These are phyloP conservation scores for Mycena kentingensis DNA, from an alignment of 768 basidiomycete genomes.

Conservation along the genomic window DNA sequence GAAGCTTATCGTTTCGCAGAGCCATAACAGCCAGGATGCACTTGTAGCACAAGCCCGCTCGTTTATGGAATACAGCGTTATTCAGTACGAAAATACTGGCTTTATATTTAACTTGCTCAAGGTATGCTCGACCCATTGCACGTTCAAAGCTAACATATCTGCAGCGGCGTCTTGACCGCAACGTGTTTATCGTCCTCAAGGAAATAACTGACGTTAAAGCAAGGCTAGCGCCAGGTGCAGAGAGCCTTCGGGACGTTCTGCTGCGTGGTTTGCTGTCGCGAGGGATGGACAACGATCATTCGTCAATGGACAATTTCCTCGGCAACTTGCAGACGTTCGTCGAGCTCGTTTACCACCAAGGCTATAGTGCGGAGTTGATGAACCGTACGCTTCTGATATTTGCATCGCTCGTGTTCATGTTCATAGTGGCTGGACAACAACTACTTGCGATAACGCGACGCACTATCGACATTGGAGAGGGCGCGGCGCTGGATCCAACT, in stretches of 20 bases:
- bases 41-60: constrained; percentile 57
- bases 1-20: constrained; percentile 48
- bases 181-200: constrained; percentile 57
- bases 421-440: constrained; percentile 57
- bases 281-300: constrained; percentile 51
- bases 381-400: constrained; percentile 44
- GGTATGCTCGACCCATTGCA: constrained; percentile 35
- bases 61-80: constrained; percentile 56
- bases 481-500: constrained; percentile 54
- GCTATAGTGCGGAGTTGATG: constrained; percentile 55
- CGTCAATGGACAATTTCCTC: constrained; percentile 52
- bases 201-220: constrained; percentile 44
- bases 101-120: constrained; percentile 60
- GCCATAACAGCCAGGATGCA: constrained; percentile 55
- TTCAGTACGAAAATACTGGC: constrained; percentile 58
- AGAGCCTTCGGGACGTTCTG: constrained; percentile 47
- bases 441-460: constrained; percentile 57
- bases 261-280: constrained; percentile 59
- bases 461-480: constrained; percentile 51
- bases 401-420: constrained; percentile 6
- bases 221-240: constrained; percentile 31
- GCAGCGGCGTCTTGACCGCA: constrained; percentile 47
- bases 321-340: constrained; percentile 60
- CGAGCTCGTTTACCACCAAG: constrained; percentile 56
- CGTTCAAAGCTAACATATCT: neutral